phyloP scores from a whole-genome alignment of 306 rosid genomes.

The Castanea crenata region DNA sequence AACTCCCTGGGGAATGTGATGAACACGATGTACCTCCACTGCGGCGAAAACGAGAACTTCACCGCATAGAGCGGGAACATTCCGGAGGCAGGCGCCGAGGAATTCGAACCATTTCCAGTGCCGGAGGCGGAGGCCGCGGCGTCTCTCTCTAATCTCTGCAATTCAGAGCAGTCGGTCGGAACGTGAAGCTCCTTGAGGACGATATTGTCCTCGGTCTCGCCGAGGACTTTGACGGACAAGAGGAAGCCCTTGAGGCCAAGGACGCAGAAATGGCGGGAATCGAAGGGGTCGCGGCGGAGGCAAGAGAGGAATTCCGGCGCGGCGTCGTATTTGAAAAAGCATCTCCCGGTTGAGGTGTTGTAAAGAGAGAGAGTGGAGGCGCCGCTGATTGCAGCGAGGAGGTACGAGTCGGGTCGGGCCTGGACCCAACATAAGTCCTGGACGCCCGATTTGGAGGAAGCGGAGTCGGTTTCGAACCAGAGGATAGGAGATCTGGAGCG shows the following conservation, averaged over 20 bases:
- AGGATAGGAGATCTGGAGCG: constrained; percentile 55
- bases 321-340: constrained; percentile 89
- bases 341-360: constrained; percentile 57
- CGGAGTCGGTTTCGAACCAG: constrained; percentile 67
- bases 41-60: constrained; percentile 71
- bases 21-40: constrained; percentile 73
- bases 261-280: constrained; percentile 78
- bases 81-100: constrained; percentile 51
- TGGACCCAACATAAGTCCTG: constrained; percentile 97
- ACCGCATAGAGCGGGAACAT: constrained; percentile 57
- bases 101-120: neutral
- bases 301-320: constrained; percentile 70
- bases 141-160: constrained; percentile 73
- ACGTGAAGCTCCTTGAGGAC: constrained; percentile 67
- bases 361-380: constrained; percentile 69
- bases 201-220: constrained; percentile 60
- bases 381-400: constrained; percentile 72
- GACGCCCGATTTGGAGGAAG: constrained; percentile 38
- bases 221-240: constrained; percentile 55
- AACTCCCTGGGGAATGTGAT: constrained; percentile 89
- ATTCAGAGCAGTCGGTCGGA: constrained; percentile 52
- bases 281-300: constrained; percentile 87
- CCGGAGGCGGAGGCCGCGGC: constrained; percentile 14
- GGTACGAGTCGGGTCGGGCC: constrained; percentile 55
- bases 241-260: constrained; percentile 80